A percentile compares a stretch with the other conserved stretches of the same genome.
These are phyloP conservation scores for Kuraishia borneana DNA, from an alignment of 805 yeast species.

Conservation along the genomic window DNA sequence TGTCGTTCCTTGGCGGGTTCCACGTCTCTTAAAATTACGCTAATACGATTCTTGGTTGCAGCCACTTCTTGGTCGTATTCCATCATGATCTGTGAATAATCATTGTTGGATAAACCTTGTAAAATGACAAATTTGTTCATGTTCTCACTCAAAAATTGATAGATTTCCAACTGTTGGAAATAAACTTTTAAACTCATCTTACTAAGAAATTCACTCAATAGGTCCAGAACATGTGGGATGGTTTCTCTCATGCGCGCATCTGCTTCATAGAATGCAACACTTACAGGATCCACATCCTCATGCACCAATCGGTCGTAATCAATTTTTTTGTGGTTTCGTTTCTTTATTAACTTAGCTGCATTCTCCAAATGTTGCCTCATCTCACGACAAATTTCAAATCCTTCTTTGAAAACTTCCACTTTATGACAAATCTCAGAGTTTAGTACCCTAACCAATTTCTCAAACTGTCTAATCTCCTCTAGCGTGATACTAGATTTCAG, in stretches of 20 bases:
- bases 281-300: conserved; percentile 20
- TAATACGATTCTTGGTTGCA: conserved; percentile 10
- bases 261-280: conserved; percentile 20
- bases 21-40: conserved; percentile 14
- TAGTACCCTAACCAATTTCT: conserved; percentile 13
- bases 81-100: conserved; percentile 15
- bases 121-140: conserved; percentile 14
- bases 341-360: conserved; percentile 27
- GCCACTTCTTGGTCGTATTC: conserved; percentile 29
- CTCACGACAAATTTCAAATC: conserved; percentile 23
- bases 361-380: conserved; percentile 26
- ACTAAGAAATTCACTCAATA: conserved; percentile 38
- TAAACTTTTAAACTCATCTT: conserved; percentile 25
- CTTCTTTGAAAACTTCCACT: conserved; percentile 13
- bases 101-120: conserved; percentile 18
- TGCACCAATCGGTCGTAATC: conserved; percentile 26
- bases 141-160: conserved; percentile 19
- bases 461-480: conserved; percentile 18
- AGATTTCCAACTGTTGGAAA: conserved; percentile 25
- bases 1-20: conserved; percentile 24
- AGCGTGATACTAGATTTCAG: conserved; percentile 16
- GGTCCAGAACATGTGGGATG: conserved; percentile 33
- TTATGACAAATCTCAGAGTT: conserved; percentile 11
- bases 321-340: conserved; percentile 30
- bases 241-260: conserved; percentile 27